Conservation (phyloP, 1,139 yeast species). For the Saccharomycopsis phalli region DNA sequence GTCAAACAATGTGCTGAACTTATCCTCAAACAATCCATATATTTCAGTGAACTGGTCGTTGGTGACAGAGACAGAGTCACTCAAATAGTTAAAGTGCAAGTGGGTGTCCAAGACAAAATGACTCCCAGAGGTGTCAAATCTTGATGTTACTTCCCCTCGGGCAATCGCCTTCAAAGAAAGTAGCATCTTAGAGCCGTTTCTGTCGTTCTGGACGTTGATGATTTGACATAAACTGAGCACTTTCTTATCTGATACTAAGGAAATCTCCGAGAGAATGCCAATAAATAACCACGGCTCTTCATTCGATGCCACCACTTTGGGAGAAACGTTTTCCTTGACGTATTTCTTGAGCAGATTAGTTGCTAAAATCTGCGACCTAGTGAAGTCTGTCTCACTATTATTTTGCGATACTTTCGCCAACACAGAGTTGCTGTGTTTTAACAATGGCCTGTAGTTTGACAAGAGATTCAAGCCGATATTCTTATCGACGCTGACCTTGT, state of each 20-base stretch:
- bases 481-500: conserved; percentile 7
- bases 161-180: conserved; percentile 7
- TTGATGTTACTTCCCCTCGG: no score
- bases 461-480: conserved; percentile 1
- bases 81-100: neutral
- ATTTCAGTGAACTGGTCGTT: neutral
- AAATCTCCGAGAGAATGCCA: neutral
- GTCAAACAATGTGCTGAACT: conserved; percentile 4
- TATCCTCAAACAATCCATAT: conserved; percentile 16
- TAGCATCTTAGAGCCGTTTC: neutral
- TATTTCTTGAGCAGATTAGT: neutral
- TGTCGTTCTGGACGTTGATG: neutral
- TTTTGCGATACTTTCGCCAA: conserved; percentile 2
- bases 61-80: neutral
- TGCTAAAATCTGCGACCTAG: neutral
- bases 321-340: neutral
- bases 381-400: neutral
- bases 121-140: no score
- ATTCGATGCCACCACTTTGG: neutral
- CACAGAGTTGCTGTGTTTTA: neutral
- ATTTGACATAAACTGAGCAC: conserved; percentile 11
- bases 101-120: neutral
- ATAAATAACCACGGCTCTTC: conserved; percentile 9
- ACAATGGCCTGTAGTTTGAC: neutral
- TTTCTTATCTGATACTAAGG: neutral